Evolutionary conservation across 176 grass and related monocot species (phyloP), one percentile per base, ranked within the genome.

Genomic region (Saccharum spontaneum): DNA sequence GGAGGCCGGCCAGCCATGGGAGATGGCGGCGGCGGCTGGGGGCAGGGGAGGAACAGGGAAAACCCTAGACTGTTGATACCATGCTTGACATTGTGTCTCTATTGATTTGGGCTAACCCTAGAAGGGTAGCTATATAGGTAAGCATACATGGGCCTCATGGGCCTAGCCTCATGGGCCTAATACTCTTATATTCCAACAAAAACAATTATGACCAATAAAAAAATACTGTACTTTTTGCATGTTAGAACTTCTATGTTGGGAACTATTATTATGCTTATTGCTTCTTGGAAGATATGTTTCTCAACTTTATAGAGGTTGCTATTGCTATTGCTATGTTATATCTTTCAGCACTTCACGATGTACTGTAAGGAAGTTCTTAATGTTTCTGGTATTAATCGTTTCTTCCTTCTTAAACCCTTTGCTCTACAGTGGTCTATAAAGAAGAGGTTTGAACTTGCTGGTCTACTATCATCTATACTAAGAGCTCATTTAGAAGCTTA

Each of bases 401-500:
- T 79, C 40, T 79, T 78, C 15, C 22, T 50, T 44, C n/a, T n/a
- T n/a, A n/a, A n/a, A 85, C 31, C 22, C 30, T 88, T 57, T 85
- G 38, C 11, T 67, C 46, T 23, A 67, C 87, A 99, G 97, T 99
- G 97, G 97, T 96, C 94, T 89, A 78, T 96, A 84, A 92, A 86
- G 44, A 99, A 82, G 84, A 92, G 90, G 70, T 84, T 79, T 88
- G 90, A 96, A 82, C 93, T 99, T 88, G 93, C 97, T 88, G 97
- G 97, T 66, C 82, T 96, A 26, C 76, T 99, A 69, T 96, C 90
- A 33, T 94, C 97, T 44, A 94, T 94, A 86, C 79, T 96, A 88
- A 99, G 97, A 89, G 79, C 97, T 83, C 88, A 96, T 54, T 92
- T 99, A 86, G 91, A 96, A 71, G 97, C 97, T 79, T 96, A 96